phyloP scores from a whole-genome alignment of 148 eudicot species.

The Rhododendron ovatum region DNA sequence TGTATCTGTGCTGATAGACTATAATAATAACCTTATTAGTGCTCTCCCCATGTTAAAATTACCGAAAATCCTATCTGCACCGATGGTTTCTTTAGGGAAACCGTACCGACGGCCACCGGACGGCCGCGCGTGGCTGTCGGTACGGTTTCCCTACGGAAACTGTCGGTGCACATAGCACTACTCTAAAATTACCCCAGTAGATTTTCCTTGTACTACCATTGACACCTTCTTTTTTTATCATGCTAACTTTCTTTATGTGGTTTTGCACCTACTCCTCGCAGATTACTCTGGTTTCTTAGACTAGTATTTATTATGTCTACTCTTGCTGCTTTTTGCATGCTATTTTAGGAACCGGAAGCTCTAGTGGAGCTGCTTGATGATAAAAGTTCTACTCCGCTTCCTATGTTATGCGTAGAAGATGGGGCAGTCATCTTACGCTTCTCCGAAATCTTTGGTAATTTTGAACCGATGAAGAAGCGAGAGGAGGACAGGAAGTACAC shows the following conservation, averaged over 20 bases:
- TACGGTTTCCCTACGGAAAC: no score
- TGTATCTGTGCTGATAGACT: neutral
- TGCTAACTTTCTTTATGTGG: neutral
- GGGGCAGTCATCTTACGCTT: conserved; percentile 74
- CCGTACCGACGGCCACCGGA: no score
- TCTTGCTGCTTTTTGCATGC: neutral
- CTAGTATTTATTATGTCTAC: neutral
- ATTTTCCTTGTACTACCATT: neutral
- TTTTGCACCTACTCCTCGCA: neutral
- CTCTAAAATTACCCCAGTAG: neutral
- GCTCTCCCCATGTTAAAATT: neutral
- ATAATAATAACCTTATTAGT: neutral
- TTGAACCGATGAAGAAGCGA: conserved; percentile 53
- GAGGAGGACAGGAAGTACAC: conserved; percentile 55
- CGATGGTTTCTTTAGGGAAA: no score
- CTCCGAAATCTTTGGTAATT: conserved; percentile 93
- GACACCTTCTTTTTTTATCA: neutral
- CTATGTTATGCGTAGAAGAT: conserved; percentile 73
- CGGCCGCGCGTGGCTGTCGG: no score
- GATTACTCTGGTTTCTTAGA: conserved; percentile 7
- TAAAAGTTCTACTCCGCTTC: conserved; percentile 44
- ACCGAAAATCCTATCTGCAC: no score
- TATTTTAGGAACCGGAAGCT: conserved; percentile 43
- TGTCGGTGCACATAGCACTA: no score
- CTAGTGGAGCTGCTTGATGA: conserved; percentile 31